Base-by-base conservation (phyloP, 495 filamentous ascomycete species). In the Acidiella bohemica region DNA sequence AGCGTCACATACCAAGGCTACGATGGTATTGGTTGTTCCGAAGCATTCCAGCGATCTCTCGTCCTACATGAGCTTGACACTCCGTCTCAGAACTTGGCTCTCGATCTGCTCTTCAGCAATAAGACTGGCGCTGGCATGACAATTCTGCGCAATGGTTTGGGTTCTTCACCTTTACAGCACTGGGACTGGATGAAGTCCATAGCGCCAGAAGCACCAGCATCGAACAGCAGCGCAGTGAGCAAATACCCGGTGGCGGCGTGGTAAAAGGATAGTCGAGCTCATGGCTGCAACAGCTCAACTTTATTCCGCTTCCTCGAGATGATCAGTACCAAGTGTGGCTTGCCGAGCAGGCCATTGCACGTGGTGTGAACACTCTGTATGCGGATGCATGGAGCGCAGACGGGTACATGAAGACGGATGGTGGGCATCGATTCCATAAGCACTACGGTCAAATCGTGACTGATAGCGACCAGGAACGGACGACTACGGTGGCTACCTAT, bases 1-100 rank as follows among this genome's bases (percentile, higher is more conserved):
- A 85, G 85, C 25, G 93, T 85, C 0, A 77, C 81, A 0, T 66
- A 88, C 11, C 76, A 83, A 14, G 76, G 87, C 48, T 88, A 94
- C 41, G 83, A 92, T 21, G 71, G 73, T 26, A 77, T 94, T 44
- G 68, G 69, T 22, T 57, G 67, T 25, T 68, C 66, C 19, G 55
- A 72, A 42, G 67, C 70, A 7, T 73, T 73, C 46, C 60, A 64
- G 23, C 59, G 67, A 10, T 65, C 63, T 2, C 51, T 54, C 19
- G 56, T 61, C 21, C 50, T 72, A 30, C 49, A 64, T 25, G 53
- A 62, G 32, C 39, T 61, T 14, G 23, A 51, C 6, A 43, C 46
- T 5, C 46, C 52, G 0, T 50, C 50, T 0, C 57, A 55, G 28
- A 53, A 51, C 20, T 42, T 60, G 14, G 65, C 55, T 5, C 53